Percentiles rank a stretch among this genome's conserved stretches.
Evolutionary conservation across 1,139 yeast species (phyloP).

Genomic region (Blastobotrys niveus): DNA sequence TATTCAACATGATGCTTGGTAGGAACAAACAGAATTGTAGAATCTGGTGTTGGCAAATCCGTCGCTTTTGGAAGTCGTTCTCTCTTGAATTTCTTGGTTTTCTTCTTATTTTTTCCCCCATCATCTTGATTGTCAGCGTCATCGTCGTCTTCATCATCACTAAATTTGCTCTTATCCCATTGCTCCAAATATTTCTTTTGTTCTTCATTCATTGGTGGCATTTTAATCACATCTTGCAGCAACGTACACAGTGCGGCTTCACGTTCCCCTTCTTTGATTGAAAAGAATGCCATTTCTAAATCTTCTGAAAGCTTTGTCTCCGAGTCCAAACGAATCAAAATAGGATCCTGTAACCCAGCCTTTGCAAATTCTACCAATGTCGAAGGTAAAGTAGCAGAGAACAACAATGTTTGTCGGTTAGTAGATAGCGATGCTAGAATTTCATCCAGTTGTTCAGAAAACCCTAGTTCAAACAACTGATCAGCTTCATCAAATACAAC

Average conservation of each 20-base stretch:
- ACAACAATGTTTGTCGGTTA: conserved; percentile 77
- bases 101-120: conserved; percentile 27
- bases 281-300: conserved; percentile 81
- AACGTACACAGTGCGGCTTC: conserved; percentile 78
- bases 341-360: conserved; percentile 91
- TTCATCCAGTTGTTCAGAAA: conserved; percentile 90
- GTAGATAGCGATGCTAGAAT: conserved; percentile 77
- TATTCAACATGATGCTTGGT: conserved; percentile 98
- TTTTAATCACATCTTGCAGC: conserved; percentile 75
- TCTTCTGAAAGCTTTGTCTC: conserved; percentile 87
- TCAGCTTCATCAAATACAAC: conserved; percentile 98
- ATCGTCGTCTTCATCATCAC: conserved; percentile 39
- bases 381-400: conserved; percentile 92
- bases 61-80: conserved; percentile 70
- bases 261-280: conserved; percentile 77
- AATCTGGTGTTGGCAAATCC: conserved; percentile 72
- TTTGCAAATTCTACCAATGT: conserved; percentile 93
- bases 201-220: conserved; percentile 66
- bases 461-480: conserved; percentile 94
- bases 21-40: conserved; percentile 92
- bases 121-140: conserved; percentile 45
- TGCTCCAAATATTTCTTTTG: conserved; percentile 46
- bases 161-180: conserved; percentile 27
- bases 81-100: conserved; percentile 41
- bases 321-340: conserved; percentile 84